phyloP scores from a whole-genome alignment of 2,329 filamentous ascomycete genomes.

The Zasmidium citrigriseum region DNA sequence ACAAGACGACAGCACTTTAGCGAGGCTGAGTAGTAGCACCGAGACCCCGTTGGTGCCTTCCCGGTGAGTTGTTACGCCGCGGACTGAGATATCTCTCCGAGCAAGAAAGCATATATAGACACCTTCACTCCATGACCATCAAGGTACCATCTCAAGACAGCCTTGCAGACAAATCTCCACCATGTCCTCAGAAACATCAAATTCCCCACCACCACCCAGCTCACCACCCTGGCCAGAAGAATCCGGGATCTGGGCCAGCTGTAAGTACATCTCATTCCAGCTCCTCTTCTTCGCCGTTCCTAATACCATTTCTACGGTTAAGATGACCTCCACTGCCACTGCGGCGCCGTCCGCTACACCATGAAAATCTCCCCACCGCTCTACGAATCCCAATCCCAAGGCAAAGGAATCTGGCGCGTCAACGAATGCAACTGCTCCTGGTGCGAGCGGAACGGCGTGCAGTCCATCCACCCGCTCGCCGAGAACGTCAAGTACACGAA shows the following conservation, averaged over 20 bases:
- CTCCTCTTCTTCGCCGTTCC: no score
- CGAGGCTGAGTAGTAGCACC: background rate
- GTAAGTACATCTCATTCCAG: no score
- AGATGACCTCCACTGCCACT: conserved; percentile 31
- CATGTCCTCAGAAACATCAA: no score
- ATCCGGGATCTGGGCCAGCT: no score
- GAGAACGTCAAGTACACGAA: conserved; percentile 23
- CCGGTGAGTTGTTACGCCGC: background rate
- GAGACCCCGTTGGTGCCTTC: background rate
- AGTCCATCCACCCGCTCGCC: conserved; percentile 23
- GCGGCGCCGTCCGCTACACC: conserved; percentile 28
- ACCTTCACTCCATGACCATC: no score
- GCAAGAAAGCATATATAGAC: no score
- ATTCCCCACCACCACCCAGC: no score
- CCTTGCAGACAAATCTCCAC: no score
- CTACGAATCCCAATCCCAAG: conserved; percentile 9
- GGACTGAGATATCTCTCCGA: background rate
- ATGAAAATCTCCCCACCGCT: conserved; percentile 31
- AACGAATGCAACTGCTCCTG: conserved; percentile 29
- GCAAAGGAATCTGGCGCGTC: conserved; percentile 21
- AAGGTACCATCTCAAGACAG: no score
- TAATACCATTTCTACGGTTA: no score
- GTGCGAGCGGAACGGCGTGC: conserved; percentile 25
- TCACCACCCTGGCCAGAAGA: no score
- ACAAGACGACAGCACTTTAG: background rate